Evolutionary conservation across 352 stramenopile genomes (phyloP).

Genomic region (Phytopythium litorale): DNA sequence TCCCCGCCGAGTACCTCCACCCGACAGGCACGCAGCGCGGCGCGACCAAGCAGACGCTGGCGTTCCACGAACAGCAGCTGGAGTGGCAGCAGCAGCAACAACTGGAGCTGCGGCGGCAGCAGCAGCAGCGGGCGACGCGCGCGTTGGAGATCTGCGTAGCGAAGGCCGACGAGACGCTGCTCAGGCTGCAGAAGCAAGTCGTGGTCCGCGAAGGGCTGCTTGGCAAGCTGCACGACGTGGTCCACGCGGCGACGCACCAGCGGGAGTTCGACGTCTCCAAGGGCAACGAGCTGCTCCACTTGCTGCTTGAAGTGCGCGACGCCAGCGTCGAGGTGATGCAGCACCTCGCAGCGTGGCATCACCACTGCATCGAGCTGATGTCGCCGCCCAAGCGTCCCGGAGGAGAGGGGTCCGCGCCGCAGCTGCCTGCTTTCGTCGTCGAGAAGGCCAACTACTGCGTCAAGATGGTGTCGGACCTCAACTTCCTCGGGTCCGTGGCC

Average conservation of each 20-base stretch:
- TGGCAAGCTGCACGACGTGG: conserved; percentile 39
- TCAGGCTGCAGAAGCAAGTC: conserved; percentile 52
- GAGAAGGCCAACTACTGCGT: conserved; percentile 62
- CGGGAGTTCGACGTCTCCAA: conserved; percentile 34
- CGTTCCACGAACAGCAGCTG: conserved; percentile 48
- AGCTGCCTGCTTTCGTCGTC: conserved; percentile 35
- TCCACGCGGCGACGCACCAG: conserved; percentile 19
- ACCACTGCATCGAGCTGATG: conserved; percentile 14
- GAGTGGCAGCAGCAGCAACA: conserved; percentile 16
- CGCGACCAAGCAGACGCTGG: conserved; percentile 53
- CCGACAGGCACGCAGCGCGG: conserved; percentile 19
- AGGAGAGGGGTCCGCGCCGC: background rate
- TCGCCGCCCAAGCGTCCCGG: conserved; percentile 10
- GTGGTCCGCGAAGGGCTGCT: conserved; percentile 59
- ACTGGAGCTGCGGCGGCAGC: conserved; percentile 12
- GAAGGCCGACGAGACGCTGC: conserved; percentile 9
- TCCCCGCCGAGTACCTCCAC: conserved; percentile 54
- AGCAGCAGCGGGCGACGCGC: conserved; percentile 10
- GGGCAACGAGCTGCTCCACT: conserved; percentile 51
- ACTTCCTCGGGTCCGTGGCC: conserved; percentile 60
- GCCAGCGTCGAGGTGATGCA: conserved; percentile 48
- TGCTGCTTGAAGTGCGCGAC: conserved; percentile 64
- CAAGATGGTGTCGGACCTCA: conserved; percentile 75
- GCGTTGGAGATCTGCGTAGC: background rate
- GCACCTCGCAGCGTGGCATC: conserved; percentile 55